phyloP scores from a whole-genome alignment of 1,284 basidiomycete genomes.

The Trichosporon sp. region DNA sequence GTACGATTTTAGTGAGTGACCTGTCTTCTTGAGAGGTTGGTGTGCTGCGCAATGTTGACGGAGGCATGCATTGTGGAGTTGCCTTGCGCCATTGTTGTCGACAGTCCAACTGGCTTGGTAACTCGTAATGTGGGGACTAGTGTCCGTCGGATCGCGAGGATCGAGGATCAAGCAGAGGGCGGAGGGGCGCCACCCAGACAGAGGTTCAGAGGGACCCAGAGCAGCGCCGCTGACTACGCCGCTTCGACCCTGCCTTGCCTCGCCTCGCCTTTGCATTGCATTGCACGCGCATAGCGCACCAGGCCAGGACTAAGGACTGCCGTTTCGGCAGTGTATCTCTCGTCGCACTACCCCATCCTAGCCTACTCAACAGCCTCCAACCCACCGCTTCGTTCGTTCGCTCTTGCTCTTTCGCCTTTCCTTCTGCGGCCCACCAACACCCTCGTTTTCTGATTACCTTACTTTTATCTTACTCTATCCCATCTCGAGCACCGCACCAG shows the following conservation, averaged over 20 bases:
- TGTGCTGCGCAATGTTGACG: not conserved
- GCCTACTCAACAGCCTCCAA: not conserved
- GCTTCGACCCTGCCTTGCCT: not conserved
- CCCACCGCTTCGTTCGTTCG: not conserved
- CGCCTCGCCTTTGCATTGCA: no score
- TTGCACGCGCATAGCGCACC: not conserved
- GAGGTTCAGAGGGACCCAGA: not conserved
- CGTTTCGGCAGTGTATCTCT: not conserved
- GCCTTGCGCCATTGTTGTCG: not conserved
- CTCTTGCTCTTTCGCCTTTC: not conserved
- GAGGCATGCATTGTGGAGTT: not conserved
- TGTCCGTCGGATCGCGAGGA: not conserved
- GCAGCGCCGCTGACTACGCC: not conserved
- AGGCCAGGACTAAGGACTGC: not conserved
- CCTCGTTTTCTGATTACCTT: not conserved
- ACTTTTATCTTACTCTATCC: not conserved
- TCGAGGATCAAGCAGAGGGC: not conserved
- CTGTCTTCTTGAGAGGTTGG: no score
- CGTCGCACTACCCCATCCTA: not conserved
- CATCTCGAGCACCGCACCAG: not conserved
- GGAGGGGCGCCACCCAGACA: not conserved
- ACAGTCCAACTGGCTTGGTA: not conserved
- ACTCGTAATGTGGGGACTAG: not conserved
- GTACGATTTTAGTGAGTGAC: no score
- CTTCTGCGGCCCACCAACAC: not conserved